A percentile compares a stretch with the other conserved stretches of the same genome.
Evolutionary conservation across 2,329 filamentous ascomycete species (phyloP).

Genomic region (Sporothrix phasma): DNA sequence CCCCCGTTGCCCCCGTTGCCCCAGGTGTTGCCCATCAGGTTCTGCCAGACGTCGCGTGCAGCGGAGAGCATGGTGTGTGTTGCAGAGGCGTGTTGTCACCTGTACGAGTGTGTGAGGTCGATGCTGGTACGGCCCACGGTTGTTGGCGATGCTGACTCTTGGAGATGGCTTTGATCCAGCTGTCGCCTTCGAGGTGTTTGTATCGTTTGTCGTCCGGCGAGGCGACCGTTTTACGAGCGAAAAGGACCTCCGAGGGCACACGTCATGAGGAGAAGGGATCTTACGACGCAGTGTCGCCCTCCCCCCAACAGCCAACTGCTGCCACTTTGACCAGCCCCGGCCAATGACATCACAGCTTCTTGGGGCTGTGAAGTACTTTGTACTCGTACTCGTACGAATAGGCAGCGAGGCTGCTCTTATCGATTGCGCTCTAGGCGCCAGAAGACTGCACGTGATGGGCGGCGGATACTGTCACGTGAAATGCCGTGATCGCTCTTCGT

Average conservation of each 20-base stretch:
- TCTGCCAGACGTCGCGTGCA: background rate
- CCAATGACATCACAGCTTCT: conserved; percentile 14
- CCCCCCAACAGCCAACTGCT: too few relatives aligned
- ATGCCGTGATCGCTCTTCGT: conserved; percentile 12
- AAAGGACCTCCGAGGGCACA: too few relatives aligned
- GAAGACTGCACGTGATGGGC: background rate
- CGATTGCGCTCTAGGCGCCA: background rate
- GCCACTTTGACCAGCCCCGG: too few relatives aligned
- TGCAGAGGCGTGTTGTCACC: background rate
- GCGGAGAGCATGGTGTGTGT: background rate
- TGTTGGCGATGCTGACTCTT: background rate
- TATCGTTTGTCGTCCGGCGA: too few relatives aligned
- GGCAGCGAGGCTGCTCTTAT: background rate
- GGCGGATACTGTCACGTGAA: conserved; percentile 14
- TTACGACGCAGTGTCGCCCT: background rate
- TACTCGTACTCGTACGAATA: background rate
- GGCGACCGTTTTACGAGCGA: too few relatives aligned
- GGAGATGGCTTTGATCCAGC: too few relatives aligned
- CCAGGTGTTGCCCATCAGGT: background rate
- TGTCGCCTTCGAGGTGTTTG: too few relatives aligned
- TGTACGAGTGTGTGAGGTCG: background rate
- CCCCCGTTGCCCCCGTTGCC: background rate
- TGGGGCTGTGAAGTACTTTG: background rate
- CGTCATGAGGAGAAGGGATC: background rate
- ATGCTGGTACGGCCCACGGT: background rate